Evolutionary conservation across 164 flowering plant genomes (phyloP).

Genomic region (Vitis rotundifolia): DNA sequence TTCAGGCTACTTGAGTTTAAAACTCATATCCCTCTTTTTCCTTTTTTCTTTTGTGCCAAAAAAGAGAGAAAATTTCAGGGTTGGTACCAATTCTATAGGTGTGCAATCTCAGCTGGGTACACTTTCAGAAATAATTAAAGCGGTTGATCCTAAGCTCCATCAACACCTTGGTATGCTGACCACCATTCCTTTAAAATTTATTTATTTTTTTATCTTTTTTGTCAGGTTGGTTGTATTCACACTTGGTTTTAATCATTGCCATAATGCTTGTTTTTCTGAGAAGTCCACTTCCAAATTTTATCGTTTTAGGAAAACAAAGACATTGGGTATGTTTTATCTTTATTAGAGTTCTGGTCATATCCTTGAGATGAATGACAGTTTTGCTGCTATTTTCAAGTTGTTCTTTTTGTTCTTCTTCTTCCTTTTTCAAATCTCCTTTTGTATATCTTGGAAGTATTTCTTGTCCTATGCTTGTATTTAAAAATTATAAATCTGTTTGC

Average conservation of each 20-base stretch:
- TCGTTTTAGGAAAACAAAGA: no score
- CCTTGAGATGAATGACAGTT: no score
- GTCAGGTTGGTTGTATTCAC: neutral
- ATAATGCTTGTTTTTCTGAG: neutral
- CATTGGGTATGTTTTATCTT: no score
- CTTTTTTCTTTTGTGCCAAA: conserved; percentile 1
- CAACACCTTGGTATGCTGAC: conserved; percentile 76
- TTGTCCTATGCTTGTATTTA: no score
- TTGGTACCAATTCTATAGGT: conserved; percentile 67
- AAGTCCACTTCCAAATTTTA: no score
- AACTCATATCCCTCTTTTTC: conserved; percentile 7
- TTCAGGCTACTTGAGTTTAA: neutral
- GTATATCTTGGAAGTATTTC: no score
- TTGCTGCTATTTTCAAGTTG: no score
- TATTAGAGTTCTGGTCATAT: no score
- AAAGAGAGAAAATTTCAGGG: conserved; percentile 83
- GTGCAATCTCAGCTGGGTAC: conserved; percentile 79
- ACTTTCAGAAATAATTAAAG: conserved; percentile 67
- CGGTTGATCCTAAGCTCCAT: conserved; percentile 90
- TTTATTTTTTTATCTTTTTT: neutral
- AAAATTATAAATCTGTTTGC: no score
- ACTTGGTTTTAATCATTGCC: neutral
- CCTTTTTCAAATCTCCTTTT: no score
- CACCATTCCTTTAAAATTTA: neutral
- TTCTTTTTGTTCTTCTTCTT: no score